A percentile compares a stretch with the other conserved stretches of the same genome.
Evolutionary conservation across 2,329 filamentous ascomycete genomes (phyloP).

Genomic region (Coniochaeta sp.): DNA sequence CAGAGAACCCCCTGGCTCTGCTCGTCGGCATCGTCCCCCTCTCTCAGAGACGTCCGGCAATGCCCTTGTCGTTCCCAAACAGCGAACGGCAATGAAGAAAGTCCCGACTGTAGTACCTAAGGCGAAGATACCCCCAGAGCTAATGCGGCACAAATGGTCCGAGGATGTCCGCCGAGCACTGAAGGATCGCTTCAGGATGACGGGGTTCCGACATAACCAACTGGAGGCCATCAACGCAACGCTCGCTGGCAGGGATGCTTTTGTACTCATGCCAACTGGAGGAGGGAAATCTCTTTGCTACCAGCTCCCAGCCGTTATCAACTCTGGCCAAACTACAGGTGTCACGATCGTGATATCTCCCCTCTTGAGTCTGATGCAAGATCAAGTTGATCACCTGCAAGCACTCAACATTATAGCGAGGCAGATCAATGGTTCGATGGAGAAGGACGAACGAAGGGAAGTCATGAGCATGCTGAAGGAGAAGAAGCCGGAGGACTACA

Average conservation of each 20-base stretch:
- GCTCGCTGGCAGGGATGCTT: conserved; percentile 77
- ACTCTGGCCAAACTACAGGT: conserved; percentile 71
- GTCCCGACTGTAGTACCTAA: conserved; percentile 19
- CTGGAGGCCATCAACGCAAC: conserved; percentile 95
- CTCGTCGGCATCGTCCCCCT: conserved; percentile 23
- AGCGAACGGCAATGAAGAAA: conserved; percentile 23
- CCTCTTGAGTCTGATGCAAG: conserved; percentile 91
- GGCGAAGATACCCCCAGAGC: conserved; percentile 35
- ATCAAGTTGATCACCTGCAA: conserved; percentile 81
- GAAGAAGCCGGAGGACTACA: conserved; percentile 61
- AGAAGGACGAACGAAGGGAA: conserved; percentile 51
- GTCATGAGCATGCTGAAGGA: conserved; percentile 60
- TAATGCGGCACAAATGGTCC: conserved; percentile 74
- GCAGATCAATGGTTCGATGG: conserved; percentile 72
- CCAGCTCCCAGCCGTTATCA: conserved; percentile 82
- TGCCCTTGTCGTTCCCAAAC: conserved; percentile 18
- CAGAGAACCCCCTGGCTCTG: conserved; percentile 10
- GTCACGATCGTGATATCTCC: conserved; percentile 95
- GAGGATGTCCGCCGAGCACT: conserved; percentile 74
- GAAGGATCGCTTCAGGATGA: conserved; percentile 75
- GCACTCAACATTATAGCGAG: conserved; percentile 71
- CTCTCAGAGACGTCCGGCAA: conserved; percentile 46
- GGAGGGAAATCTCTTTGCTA: conserved; percentile 97
- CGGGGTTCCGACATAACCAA: conserved; percentile 84
- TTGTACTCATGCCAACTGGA: conserved; percentile 96